Evolutionary conservation across 2,329 filamentous ascomycete species (phyloP).

Genomic region (Zymoseptoria tritici): DNA sequence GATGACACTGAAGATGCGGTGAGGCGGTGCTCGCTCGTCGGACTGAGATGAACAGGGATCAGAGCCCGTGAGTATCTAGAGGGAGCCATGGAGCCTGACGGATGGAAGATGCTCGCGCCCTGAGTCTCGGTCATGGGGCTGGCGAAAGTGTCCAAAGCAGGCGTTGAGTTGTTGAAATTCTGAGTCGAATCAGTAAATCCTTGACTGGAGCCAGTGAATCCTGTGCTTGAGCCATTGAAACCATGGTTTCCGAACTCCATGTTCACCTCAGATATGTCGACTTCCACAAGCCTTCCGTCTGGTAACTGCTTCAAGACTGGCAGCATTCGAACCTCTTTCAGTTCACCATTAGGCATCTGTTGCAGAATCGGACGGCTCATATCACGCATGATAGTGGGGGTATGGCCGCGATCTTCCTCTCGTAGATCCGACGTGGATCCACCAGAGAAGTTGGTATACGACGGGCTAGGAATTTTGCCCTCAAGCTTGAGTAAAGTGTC

Average conservation of each 20-base stretch:
- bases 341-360: conserved; percentile 10
- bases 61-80: conserved; percentile 3
- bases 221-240: conserved; percentile 7
- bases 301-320: not conserved
- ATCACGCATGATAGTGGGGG: not conserved
- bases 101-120: conserved; percentile 29
- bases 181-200: not conserved
- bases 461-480: conserved; percentile 46
- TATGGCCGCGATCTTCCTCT: not conserved
- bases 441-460: conserved; percentile 6
- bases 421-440: not conserved
- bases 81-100: conserved; percentile 18
- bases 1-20: not conserved
- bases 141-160: conserved; percentile 7
- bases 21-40: not conserved
- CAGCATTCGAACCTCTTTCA: not conserved
- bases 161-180: conserved; percentile 11
- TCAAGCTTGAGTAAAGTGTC: conserved; percentile 89
- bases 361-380: conserved; percentile 1
- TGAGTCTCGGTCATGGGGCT: conserved; percentile 27
- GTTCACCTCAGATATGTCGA: not conserved
- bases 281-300: not conserved
- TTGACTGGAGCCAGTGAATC: too few relatives aligned
- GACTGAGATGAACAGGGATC: conserved; percentile 1
- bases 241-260: conserved; percentile 8